phyloP scores from a whole-genome alignment of 2,329 filamentous ascomycete species.

The Alternaria atra region DNA sequence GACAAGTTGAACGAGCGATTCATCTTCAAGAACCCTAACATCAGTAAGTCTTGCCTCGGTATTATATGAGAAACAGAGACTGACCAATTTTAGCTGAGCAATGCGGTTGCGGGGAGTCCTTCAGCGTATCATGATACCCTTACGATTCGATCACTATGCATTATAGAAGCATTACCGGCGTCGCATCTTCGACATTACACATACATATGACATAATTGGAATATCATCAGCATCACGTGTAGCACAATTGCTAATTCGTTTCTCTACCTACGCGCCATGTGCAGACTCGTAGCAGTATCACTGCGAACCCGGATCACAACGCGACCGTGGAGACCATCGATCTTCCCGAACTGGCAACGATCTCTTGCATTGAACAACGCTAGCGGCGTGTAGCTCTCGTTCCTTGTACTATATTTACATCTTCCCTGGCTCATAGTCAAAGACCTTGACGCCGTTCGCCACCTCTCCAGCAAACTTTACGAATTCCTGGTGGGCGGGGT shows the following conservation, averaged over 20 bases:
- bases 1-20: conserved; percentile 93
- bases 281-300: background rate
- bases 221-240: conserved; percentile 20
- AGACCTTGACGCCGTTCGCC: conserved; percentile 64
- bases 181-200: conserved; percentile 16
- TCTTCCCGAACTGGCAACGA: background rate
- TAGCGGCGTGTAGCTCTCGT: background rate
- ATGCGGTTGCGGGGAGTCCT: conserved; percentile 96
- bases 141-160: conserved; percentile 18
- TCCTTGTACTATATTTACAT: conserved; percentile 47
- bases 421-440: conserved; percentile 68
- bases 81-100: conserved; percentile 76
- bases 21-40: conserved; percentile 96
- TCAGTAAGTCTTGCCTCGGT: conserved; percentile 74
- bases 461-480: conserved; percentile 60
- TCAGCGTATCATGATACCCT: conserved; percentile 64
- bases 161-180: conserved; percentile 39
- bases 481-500: conserved; percentile 71
- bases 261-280: background rate
- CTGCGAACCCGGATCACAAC: background rate
- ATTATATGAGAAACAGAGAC: conserved; percentile 3
- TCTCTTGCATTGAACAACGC: background rate
- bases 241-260: background rate
- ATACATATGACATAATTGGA: background rate
- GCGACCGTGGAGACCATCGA: background rate